Evolutionary conservation across 2,329 filamentous ascomycete species (phyloP), one percentile per base, ranked within the genome.

Genomic region (Penicillium hordei): DNA sequence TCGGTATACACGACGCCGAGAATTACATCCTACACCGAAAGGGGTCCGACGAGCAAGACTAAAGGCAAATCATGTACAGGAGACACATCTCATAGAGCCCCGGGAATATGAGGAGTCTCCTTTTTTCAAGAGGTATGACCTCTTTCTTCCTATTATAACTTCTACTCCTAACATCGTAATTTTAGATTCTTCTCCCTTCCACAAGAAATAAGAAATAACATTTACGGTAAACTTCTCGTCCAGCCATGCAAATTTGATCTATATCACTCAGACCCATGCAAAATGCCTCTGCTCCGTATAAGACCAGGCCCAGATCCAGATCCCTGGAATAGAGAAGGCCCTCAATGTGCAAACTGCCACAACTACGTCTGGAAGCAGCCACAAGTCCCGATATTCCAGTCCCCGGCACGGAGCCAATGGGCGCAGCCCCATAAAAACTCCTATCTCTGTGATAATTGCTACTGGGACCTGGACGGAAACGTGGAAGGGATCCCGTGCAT

Each of bases 231-330:
- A n/a, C 54, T 63, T 13, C 33, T 63, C 3, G 52, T 62, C 6
- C 59, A 61, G 23, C 59, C 54, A 21, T 58, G 59, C 55, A 63
- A 62, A 52, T 63, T 57, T n/a, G 34, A 59, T 31, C 5, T 58
- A 6, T 29, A 7, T 1, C 59, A 63, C 31, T 72, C 73, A 58
- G 62, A 77, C 6, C 46, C 46, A 58, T 45, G 40, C 25, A 34
- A 55, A 29, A 40, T 48, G 7, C 19, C 17, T 23, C 4, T 53
- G 1, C 1, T 3, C 12, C 13, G n/a, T 19, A 13, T 13, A n/a
- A 21, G 58, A 23, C 58, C 54, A 13, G 58, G 48, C 5, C 58
- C 58, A 13, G 7, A 21, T 42, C n/a, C 15, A 4, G 9, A 25
- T 27, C 10, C 3, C 2, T 19, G n/a, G 33, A 23, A 45, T 6